Evolutionary conservation across 2,329 filamentous ascomycete genomes (phyloP).

Genomic region (Grosmannia penicillata): DNA sequence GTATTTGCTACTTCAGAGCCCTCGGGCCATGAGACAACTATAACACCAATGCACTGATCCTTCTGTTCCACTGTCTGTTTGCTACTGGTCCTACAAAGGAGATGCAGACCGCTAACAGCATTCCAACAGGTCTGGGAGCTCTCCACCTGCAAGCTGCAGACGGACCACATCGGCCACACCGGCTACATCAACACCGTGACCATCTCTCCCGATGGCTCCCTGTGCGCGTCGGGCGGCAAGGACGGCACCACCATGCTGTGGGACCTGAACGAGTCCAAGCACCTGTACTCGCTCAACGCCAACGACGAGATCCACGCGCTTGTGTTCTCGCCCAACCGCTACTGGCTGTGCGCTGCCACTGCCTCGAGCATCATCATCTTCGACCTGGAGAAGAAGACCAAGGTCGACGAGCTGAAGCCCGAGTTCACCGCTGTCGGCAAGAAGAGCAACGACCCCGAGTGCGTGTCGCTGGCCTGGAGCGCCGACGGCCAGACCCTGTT

Average conservation of each 20-base stretch:
- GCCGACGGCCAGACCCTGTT: conserved; percentile 98
- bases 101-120: background rate
- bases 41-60: conserved; percentile 68
- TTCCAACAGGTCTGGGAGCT: conserved; percentile 85
- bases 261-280: conserved; percentile 99
- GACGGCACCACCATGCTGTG: conserved; percentile 99
- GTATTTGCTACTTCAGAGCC: conserved; percentile 99
- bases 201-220: conserved; percentile 97
- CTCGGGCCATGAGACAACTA: conserved; percentile 78
- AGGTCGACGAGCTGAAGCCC: conserved; percentile 99
- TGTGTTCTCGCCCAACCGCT: conserved; percentile 99
- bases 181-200: conserved; percentile 99
- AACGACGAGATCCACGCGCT: conserved; percentile 99
- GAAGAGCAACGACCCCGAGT: conserved; percentile 99
- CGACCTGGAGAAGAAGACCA: conserved; percentile 99
- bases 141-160: conserved; percentile 97
- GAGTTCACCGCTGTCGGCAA: conserved; percentile 93
- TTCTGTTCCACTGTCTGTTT: conserved; percentile 10
- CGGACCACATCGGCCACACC: conserved; percentile 98
- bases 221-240: conserved; percentile 98
- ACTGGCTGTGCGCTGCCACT: conserved; percentile 99
- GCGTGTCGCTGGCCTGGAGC: conserved; percentile 91
- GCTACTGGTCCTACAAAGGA: background rate
- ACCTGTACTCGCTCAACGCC: conserved; percentile 98
- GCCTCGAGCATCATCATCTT: conserved; percentile 99